phyloP scores from a whole-genome alignment of 2,329 filamentous ascomycete species.

The Lachnellula occidentalis region DNA sequence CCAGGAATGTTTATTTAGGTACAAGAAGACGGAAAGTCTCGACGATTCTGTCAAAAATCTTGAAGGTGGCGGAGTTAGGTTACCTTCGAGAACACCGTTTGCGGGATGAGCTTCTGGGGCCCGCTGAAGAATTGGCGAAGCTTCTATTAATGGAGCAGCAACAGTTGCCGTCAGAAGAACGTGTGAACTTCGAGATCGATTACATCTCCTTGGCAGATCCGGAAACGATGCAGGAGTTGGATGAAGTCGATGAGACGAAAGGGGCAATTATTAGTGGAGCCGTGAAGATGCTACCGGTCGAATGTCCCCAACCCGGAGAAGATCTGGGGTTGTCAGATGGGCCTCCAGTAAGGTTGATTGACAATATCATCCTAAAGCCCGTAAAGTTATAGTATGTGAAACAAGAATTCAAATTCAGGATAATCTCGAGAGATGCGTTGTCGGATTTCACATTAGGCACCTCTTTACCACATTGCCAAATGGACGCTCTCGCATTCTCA shows the following conservation, averaged over 20 bases:
- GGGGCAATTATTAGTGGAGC: constrained; percentile 88
- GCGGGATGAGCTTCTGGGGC: constrained; percentile 64
- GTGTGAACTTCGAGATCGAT: constrained; percentile 76
- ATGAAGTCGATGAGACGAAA: constrained; percentile 58
- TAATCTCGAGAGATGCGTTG: too few species aligned
- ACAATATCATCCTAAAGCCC: constrained; percentile 74
- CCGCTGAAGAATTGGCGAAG: constrained; percentile 58
- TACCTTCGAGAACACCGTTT: constrained; percentile 50
- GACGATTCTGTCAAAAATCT: constrained; percentile 63
- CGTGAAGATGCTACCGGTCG: constrained; percentile 80
- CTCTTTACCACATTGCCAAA: too few species aligned
- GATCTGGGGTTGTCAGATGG: constrained; percentile 68
- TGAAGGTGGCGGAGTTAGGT: constrained; percentile 63
- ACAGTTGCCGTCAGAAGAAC: constrained; percentile 48
- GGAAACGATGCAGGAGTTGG: constrained; percentile 73
- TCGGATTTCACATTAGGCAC: too few species aligned
- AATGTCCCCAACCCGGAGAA: constrained; percentile 64
- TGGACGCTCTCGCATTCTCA: neutral
- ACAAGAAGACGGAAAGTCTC: constrained; percentile 65
- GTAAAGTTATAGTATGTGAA: constrained; percentile 10
- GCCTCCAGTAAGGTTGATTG: constrained; percentile 80
- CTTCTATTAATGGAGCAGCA: constrained; percentile 55
- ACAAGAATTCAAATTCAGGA: too few species aligned
- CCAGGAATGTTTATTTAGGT: constrained; percentile 89
- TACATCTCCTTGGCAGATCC: constrained; percentile 90